Evolutionary conservation across 2,329 filamentous ascomycete species (phyloP).

Genomic region (Conoideocrella luteorostrata): DNA sequence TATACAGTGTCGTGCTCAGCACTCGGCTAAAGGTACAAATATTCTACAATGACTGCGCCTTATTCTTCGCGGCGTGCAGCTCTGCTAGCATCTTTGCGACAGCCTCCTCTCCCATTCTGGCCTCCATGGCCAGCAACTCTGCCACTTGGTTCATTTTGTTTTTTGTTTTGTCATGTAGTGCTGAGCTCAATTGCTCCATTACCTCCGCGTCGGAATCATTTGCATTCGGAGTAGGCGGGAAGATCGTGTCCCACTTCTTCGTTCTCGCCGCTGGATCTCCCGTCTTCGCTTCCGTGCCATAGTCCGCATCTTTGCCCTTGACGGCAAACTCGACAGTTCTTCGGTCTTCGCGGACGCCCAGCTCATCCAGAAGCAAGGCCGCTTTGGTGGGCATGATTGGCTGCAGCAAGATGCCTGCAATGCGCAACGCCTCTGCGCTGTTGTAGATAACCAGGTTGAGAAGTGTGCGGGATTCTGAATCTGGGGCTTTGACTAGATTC

Average conservation of each 20-base stretch:
- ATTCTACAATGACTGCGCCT: not conserved
- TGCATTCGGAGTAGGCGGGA: constrained; percentile 37
- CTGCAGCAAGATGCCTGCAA: constrained; percentile 78
- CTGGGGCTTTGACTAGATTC: constrained; percentile 41
- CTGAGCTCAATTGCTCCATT: constrained; percentile 11
- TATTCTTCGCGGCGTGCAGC: constrained; percentile 8
- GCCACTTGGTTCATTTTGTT: constrained; percentile 22
- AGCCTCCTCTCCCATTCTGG: constrained; percentile 18
- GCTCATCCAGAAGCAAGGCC: constrained; percentile 62
- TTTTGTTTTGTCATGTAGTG: constrained; percentile 15
- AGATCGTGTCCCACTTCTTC: constrained; percentile 38
- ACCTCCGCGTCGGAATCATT: constrained; percentile 19
- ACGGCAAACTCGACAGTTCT: constrained; percentile 58
- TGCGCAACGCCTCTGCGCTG: constrained; percentile 67
- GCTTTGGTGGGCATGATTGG: constrained; percentile 85
- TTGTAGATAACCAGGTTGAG: constrained; percentile 61
- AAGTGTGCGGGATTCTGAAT: constrained; percentile 27
- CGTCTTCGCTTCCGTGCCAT: constrained; percentile 46
- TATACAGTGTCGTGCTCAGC: not conserved
- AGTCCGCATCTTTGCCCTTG: constrained; percentile 59
- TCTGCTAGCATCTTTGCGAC: constrained; percentile 17
- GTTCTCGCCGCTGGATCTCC: constrained; percentile 21
- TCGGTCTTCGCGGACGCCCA: constrained; percentile 61
- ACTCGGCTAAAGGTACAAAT: not conserved
- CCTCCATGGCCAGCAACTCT: constrained; percentile 22